These are phyloP conservation scores for Udeniomyces megalosporus DNA, from an alignment of 768 basidiomycete genomes.

Conservation along the genomic window DNA sequence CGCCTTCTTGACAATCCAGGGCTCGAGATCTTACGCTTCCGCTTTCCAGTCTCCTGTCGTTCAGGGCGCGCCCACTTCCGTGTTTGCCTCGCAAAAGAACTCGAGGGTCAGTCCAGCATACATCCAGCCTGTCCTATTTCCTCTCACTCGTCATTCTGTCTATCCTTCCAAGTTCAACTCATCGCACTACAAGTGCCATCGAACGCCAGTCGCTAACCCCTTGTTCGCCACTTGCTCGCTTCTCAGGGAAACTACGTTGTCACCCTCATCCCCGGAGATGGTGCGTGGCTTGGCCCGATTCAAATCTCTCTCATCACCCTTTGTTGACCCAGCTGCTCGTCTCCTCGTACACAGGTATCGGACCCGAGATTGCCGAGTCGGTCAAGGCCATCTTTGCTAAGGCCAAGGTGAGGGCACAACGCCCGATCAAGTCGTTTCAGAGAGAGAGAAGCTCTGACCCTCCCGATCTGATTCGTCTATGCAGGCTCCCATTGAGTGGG, in stretches of 20 bases:
- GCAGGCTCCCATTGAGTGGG: conserved; percentile 96
- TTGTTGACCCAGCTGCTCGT: conserved; percentile 7
- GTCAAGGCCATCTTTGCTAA: conserved; percentile 84
- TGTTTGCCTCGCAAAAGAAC: conserved; percentile 78
- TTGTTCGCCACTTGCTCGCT: too few species aligned
- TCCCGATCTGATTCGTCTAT: background rate
- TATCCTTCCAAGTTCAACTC: too few species aligned
- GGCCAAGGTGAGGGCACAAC: conserved; percentile 45
- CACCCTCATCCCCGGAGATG: conserved; percentile 91
- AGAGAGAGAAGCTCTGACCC: background rate
- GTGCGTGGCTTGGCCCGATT: conserved; percentile 34
- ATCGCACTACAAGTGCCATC: too few species aligned
- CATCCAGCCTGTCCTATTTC: too few species aligned
- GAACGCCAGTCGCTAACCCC: too few species aligned
- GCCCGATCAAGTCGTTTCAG: background rate
- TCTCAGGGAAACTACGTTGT: conserved; percentile 85
- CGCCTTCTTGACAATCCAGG: background rate
- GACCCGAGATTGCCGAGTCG: conserved; percentile 93
- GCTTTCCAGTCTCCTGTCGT: conserved; percentile 27
- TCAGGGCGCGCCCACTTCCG: conserved; percentile 52
- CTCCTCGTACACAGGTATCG: conserved; percentile 54
- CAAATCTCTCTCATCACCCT: background rate
- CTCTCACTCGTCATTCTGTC: too few species aligned
- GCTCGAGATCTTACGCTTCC: conserved; percentile 22
- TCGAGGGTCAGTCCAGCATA: conserved; percentile 45